Base-by-base conservation (phyloP, 2,329 filamentous ascomycete species). In the Hypoxylon sp. region DNA sequence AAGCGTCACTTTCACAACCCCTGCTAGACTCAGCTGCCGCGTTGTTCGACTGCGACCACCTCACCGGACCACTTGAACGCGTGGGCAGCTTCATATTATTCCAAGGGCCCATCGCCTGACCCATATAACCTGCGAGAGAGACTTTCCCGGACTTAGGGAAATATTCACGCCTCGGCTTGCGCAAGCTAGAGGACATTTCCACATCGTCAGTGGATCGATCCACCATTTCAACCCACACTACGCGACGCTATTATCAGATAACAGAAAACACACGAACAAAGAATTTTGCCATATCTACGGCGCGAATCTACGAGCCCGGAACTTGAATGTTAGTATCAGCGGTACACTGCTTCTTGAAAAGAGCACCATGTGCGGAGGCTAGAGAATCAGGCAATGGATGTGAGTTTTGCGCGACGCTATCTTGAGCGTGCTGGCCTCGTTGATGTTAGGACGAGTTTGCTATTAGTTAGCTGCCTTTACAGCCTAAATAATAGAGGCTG, bases 231-330 rank as follows among this genome's bases (percentile, higher is more conserved):
- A 77, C 73, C 74, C 24, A 72, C 75, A 37, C 68, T 82, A 27
- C 78, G 79, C 62, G 77, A 79, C 56, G 75, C 73, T 44, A 73
- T 79, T 51, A 79, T 80, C 24, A 72, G 77, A 51, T 76, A 77
- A 21, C 81, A 80, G 62, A 73, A 76, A 15, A 54, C 75, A 3
- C 83, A 82, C 75, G 44, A 82, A 77, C 6, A 74, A 76, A 2
- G 79, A 82, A 55, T 82, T 82, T 47, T 75, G 75, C 44, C 73
- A 75, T 58, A 51, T 79, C 42, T 82, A 81, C 68, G 76, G 72
- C 47, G 69, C 72, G 39, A 77, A 74, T 58, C 58, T 82, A 51
- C 78, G 77, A 32, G 67, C 78, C 54, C 69, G 78, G 50, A 79
- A 81, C 47, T 82, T 78, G 81, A 74, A 77, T 27, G 70, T 68